These are phyloP conservation scores for Sonneratia caseolaris DNA, from an alignment of 345 rosid species.

Conservation along the genomic window DNA sequence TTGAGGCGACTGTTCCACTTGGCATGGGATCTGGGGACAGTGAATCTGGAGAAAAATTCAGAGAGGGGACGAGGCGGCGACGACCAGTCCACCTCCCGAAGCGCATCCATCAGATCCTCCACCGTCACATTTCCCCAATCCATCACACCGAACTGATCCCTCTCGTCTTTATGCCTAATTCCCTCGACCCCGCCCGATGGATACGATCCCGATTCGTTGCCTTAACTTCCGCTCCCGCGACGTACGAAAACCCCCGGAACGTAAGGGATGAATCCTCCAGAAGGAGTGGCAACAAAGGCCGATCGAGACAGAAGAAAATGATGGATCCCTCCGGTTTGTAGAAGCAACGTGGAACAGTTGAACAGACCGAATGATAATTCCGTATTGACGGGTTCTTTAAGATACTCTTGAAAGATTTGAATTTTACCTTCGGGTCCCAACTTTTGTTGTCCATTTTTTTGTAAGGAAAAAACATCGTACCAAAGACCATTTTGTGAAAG, in stretches of 20 bases:
- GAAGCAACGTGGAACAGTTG: too few relatives aligned
- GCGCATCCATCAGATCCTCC: slow-evolving; percentile 90
- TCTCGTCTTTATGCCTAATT: too few relatives aligned
- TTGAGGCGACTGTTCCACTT: slow-evolving; percentile 97
- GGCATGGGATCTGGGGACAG: slow-evolving; percentile 64
- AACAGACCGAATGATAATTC: too few relatives aligned
- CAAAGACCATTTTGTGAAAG: too few relatives aligned
- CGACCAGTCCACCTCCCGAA: slow-evolving; percentile 98
- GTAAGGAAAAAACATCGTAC: too few relatives aligned
- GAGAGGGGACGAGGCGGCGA: slow-evolving; percentile 88
- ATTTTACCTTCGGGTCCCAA: too few relatives aligned
- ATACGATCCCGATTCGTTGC: neutral
- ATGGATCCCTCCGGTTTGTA: too few relatives aligned
- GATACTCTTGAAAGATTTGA: too few relatives aligned
- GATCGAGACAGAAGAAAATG: too few relatives aligned
- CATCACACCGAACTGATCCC: slow-evolving; percentile 21
- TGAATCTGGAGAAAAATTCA: slow-evolving; percentile 89
- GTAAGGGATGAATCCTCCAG: neutral
- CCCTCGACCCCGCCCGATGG: neutral
- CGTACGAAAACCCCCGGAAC: neutral
- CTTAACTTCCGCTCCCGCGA: neutral
- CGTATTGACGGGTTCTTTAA: too few relatives aligned
- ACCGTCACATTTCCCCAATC: slow-evolving; percentile 98
- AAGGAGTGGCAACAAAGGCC: too few relatives aligned
- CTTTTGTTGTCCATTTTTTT: too few relatives aligned